These are phyloP conservation scores for Erodium chrysanthum DNA, from an alignment of 441 rosid genomes.

Conservation along the genomic window DNA sequence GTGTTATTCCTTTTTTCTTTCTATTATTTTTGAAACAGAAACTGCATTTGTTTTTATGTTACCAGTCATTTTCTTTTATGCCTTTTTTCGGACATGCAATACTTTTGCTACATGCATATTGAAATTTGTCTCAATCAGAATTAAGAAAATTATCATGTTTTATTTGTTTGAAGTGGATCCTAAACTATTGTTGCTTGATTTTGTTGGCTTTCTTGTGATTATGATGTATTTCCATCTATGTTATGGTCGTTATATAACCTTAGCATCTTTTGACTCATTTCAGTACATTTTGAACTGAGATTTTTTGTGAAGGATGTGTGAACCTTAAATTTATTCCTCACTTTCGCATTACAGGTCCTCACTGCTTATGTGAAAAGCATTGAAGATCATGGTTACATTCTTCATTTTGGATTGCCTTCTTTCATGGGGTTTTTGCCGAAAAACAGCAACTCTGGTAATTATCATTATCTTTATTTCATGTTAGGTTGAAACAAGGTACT, in stretches of 20 bases:
- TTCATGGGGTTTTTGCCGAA: conserved; percentile 69
- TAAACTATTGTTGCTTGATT: not conserved
- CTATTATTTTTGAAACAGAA: not conserved
- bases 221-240: not conserved
- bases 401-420: conserved; percentile 77
- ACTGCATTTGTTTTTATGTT: not conserved
- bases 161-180: not conserved
- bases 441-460: conserved; percentile 44
- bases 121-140: not conserved
- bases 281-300: conserved; percentile 1
- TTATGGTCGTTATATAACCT: not conserved
- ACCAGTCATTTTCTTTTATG: not conserved
- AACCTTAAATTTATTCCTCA: conserved; percentile 8
- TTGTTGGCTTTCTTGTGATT: not conserved
- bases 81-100: not conserved
- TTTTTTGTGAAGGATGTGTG: not conserved
- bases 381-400: conserved; percentile 96
- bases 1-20: not conserved
- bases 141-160: not conserved
- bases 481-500: conserved; percentile 9
- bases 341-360: conserved; percentile 44
- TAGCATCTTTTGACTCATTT: conserved; percentile 7
- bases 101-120: not conserved
- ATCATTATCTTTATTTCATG: conserved; percentile 1
- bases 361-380: conserved; percentile 69